Evolutionary conservation across 768 basidiomycete species (phyloP), one percentile per base, ranked within the genome.

Genomic region (Suillus paluster): DNA sequence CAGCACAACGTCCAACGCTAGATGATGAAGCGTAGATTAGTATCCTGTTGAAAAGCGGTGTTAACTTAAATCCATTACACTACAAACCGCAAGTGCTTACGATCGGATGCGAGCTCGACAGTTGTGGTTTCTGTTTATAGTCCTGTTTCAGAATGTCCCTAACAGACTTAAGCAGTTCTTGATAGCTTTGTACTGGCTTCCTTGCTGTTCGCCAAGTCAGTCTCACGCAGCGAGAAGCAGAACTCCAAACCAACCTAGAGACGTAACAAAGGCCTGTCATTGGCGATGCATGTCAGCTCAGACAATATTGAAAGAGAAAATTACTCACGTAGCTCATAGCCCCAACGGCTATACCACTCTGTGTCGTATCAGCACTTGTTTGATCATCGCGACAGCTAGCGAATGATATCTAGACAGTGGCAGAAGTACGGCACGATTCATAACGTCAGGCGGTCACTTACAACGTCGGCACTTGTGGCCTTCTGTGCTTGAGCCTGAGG

Each of bases 311-410:
- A 17, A 8, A 15, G n/a, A 15, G 19, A n/a, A 59, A 59, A 34
- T 23, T 19, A 77, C 89, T 54, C 69, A 91, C 90, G 74, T 89
- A 81, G 72, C 89, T 91, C 88, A 92, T 92, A 4, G 91, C 91
- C 3, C 91, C 91, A 8, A 89, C 86, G 0, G 90, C 87, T 5
- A 84, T 77, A 23, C 88, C 88, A 25, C 79, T 80, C 30, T 83
- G 78, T 56, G 84, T 83, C 1, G 89, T 89, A 69, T 92, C 91
- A 0, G 88, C 87, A 68, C 90, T 92, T 0, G 84, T 91, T 72
- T 91, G 84, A 38, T 81, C 81, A 70, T 92, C 91, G 57, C 84
- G 80, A 68, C 90, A 91, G 23, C 84, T 89, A 19, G 89, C 86
- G 73, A 86, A 90, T 1, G 87, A 89, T 57, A 92, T 88, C 86